Percentiles rank a stretch among this genome's conserved stretches.
These are phyloP conservation scores for Populus hybrid DNA, from an alignment of 441 rosid species.

Conservation along the genomic window DNA sequence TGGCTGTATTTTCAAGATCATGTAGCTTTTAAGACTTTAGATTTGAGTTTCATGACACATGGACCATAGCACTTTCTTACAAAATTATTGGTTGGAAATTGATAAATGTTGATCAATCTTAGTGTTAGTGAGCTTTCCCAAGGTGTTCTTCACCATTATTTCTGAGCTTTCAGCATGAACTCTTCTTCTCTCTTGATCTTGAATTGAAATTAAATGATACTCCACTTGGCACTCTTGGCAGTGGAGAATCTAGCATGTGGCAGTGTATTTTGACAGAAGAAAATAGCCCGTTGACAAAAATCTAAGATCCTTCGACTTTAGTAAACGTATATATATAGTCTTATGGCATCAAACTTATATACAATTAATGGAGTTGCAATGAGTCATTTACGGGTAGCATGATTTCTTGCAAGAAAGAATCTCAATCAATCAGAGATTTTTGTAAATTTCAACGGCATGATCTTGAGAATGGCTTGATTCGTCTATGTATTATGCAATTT, in stretches of 20 bases:
- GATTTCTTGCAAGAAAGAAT: no score
- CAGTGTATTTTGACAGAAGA: not conserved
- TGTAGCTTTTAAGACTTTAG: no score
- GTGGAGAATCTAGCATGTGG: not conserved
- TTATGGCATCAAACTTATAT: not conserved
- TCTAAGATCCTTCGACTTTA: not conserved
- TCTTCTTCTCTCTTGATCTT: not conserved
- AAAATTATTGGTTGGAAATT: not conserved
- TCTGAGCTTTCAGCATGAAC: not conserved
- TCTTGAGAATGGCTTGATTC: not conserved
- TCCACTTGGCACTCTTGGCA: not conserved
- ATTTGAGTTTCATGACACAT: not conserved
- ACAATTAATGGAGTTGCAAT: no score
- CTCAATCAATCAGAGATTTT: no score
- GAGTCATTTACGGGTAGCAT: no score
- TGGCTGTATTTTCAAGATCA: not conserved
- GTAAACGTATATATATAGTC: not conserved
- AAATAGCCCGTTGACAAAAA: no score
- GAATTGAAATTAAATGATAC: not conserved
- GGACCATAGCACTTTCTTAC: not conserved
- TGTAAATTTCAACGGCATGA: not conserved
- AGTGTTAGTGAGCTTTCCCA: not conserved
- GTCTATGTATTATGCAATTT: not conserved
- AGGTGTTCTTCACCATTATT: not conserved
- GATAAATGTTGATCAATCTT: not conserved